Base-by-base conservation (phyloP, 2,329 filamentous ascomycete species). In the Pseudogymnoascus sp. region DNA sequence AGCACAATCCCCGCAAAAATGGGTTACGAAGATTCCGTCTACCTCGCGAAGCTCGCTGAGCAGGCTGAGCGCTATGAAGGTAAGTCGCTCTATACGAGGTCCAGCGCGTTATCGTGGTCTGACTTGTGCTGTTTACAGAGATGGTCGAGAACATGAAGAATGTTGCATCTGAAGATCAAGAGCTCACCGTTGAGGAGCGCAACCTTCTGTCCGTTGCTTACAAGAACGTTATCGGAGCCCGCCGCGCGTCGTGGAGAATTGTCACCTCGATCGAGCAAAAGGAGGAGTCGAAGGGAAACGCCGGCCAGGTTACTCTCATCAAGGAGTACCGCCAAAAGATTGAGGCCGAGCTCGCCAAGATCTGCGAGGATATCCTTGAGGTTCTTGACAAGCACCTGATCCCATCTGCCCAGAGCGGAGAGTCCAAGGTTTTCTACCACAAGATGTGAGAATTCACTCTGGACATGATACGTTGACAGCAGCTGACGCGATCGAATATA, bases 101-200 rank as follows among this genome's bases (percentile, higher is more conserved):
- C 46, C 46, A 6, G 46, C 46, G 46, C 59, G 59, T 18, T n/a
- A 34, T 34, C 31, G 23, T 60, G 5, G 36, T n/a, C 60, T 62
- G 21, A 62, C 60, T 34, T 56, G 21, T 10, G 31, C 21, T 23
- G 46, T 34, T 56, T 69, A 64, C 79, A 97, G 93, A 97, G 82
- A 97, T 97, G 93, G 93, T 97, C 72, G 92, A 96, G 85, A 96
- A 97, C 87, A 97, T 97, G 93, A 97, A 97, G 88, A 88, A 90
- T 72, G 93, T 97, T 75, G 93, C 93, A 74, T 93, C 90, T 71
- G 91, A 93, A 77, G 86, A 90, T 76, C 87, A 82, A 74, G 90
- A 93, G 80, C 88, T 93, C 75, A 89, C 87, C 69, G 93, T 97
- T 73, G 93, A 97, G 79, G 95, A 99, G 88, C 91, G 93, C 80